Conservation (phyloP, 2,329 filamentous ascomycete species). For the Stagonosporopsis cucurbitacearum region DNA sequence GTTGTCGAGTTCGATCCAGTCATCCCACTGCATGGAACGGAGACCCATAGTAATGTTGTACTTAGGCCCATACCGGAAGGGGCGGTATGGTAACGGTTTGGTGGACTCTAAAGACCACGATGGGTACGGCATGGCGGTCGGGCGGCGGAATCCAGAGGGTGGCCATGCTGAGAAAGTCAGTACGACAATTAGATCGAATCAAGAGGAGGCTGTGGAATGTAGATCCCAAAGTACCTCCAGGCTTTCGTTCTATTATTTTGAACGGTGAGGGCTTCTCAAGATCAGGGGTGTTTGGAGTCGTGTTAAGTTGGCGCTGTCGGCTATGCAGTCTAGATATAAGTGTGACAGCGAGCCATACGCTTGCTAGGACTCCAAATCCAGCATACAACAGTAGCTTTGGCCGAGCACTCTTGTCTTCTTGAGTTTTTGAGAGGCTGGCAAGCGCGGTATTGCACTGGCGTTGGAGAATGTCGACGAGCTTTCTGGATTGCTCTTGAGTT, state of each 20-base stretch:
- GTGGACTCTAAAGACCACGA: conserved; percentile 73
- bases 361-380: background rate
- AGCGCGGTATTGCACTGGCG: background rate
- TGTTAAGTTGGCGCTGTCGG: conserved; percentile 14
- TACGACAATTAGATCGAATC: background rate
- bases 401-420: background rate
- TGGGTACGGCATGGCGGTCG: conserved; percentile 66
- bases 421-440: background rate
- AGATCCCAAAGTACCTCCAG: conserved; percentile 52
- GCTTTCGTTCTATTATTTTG: conserved; percentile 49
- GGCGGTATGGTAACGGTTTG: conserved; percentile 77
- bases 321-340: conserved; percentile 38
- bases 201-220: background rate
- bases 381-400: background rate
- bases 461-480: background rate
- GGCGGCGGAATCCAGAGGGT: conserved; percentile 65
- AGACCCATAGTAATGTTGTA: conserved; percentile 81
- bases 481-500: background rate
- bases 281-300: conserved; percentile 49
- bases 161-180: conserved; percentile 57
- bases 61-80: conserved; percentile 78
- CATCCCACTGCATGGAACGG: conserved; percentile 70
- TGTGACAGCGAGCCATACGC: conserved; percentile 13
- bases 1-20: conserved; percentile 88
- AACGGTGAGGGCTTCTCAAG: conserved; percentile 53